Evolutionary conservation across 805 yeast genomes (phyloP).

Genomic region (Teunomyces stri): DNA sequence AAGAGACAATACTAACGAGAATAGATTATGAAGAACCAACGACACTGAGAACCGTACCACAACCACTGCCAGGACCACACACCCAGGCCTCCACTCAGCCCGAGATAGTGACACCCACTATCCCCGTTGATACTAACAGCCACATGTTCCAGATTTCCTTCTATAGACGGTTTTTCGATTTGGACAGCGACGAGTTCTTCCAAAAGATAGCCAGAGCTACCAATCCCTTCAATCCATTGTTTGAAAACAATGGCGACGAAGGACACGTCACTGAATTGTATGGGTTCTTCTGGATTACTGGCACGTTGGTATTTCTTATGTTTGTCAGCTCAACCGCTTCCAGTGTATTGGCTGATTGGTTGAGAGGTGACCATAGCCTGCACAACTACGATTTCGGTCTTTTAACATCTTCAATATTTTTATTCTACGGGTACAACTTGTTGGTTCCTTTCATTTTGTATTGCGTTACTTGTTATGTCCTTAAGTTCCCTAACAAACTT

Average conservation of each 20-base stretch:
- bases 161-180: slow-evolving; percentile 66
- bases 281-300: slow-evolving; percentile 90
- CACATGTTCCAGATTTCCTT: slow-evolving; percentile 56
- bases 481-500: slow-evolving; percentile 49
- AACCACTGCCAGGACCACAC: slow-evolving; percentile 1
- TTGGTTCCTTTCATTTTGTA: slow-evolving; percentile 59
- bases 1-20: background rate
- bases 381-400: slow-evolving; percentile 55
- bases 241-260: slow-evolving; percentile 27
- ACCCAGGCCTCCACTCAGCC: slow-evolving; percentile 9
- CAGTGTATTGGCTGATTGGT: slow-evolving; percentile 56
- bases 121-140: slow-evolving; percentile 16
- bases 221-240: slow-evolving; percentile 47
- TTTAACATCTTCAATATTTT: slow-evolving; percentile 63
- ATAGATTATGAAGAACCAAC: slow-evolving; percentile 5
- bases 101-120: slow-evolving; percentile 26
- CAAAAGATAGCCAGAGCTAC: slow-evolving; percentile 52
- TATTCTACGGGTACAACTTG: slow-evolving; percentile 76
- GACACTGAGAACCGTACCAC: background rate
- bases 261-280: slow-evolving; percentile 61
- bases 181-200: slow-evolving; percentile 62
- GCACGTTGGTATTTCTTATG: slow-evolving; percentile 69
- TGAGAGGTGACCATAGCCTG: slow-evolving; percentile 37
- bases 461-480: slow-evolving; percentile 48
- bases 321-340: slow-evolving; percentile 75